Evolutionary conservation across 75 land plant species (phyloP).

Genomic region (Pinus taeda): DNA sequence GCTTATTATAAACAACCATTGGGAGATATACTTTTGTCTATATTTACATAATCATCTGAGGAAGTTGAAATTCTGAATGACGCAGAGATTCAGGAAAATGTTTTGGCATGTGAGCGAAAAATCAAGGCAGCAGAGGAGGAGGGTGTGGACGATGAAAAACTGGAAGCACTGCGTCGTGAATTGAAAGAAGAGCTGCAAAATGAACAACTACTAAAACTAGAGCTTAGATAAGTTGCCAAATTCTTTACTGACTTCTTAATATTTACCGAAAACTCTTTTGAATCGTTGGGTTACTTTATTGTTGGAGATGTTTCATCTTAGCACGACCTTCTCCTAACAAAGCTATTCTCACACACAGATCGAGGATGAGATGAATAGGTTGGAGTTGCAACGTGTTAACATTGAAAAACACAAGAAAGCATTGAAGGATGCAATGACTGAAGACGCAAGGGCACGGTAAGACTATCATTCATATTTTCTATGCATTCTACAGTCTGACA

Average conservation of each 20-base stretch:
- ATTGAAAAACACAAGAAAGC: background rate
- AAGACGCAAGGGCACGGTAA: constrained; percentile 3
- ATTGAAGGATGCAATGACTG: background rate
- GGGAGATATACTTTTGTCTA: no score
- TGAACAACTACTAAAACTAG: background rate
- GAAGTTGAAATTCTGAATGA: no score
- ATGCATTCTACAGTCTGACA: no score
- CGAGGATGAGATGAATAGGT: constrained; percentile 6
- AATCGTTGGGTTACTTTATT: no score
- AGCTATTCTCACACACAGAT: background rate
- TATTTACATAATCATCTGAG: no score
- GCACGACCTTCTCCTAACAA: background rate
- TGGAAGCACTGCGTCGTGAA: background rate
- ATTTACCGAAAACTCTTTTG: background rate
- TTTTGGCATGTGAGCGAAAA: background rate
- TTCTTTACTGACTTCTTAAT: background rate
- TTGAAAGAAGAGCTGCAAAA: constrained; percentile 6
- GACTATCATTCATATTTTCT: background rate
- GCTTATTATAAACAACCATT: no score
- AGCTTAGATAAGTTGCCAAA: constrained; percentile 10
- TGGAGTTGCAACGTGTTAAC: constrained; percentile 1
- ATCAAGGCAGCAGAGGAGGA: background rate
- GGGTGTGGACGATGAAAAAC: background rate
- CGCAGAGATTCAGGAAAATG: background rate
- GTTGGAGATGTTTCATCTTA: background rate